Conservation (phyloP, 306 rosid genomes). For the Herpetospermum pedunculosum region DNA sequence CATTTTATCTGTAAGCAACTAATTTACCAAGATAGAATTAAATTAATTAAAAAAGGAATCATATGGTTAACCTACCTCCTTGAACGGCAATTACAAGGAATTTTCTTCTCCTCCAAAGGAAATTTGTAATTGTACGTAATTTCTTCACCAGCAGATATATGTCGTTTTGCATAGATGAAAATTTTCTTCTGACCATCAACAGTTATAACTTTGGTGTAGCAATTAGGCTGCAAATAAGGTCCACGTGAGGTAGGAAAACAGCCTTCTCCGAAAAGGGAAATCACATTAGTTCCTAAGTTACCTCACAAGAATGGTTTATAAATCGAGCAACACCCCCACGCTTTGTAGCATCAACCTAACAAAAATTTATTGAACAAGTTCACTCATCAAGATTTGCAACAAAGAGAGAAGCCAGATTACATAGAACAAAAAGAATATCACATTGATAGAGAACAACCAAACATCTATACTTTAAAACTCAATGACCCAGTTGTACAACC, state of each 20-base stretch:
- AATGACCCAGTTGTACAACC: background rate
- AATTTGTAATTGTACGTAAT: conserved; percentile 92
- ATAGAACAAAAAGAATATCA: background rate
- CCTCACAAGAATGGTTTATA: conserved; percentile 97
- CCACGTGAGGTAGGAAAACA: conserved; percentile 12
- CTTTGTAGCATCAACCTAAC: conserved; percentile 95
- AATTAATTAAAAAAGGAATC: background rate
- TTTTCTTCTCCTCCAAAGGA: conserved; percentile 97
- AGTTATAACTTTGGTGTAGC: conserved; percentile 93
- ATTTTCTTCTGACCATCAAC: conserved; percentile 89
- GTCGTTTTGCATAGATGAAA: conserved; percentile 87
- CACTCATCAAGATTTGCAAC: conserved; percentile 1
- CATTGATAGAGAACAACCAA: background rate
- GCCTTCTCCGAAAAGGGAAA: background rate
- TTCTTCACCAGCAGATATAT: conserved; percentile 86
- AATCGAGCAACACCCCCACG: conserved; percentile 96
- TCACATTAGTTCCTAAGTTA: conserved; percentile 20
- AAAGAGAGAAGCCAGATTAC: background rate
- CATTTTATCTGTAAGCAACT: background rate
- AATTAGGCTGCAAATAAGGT: conserved; percentile 65
- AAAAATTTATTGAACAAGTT: conserved; percentile 15
- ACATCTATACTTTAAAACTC: background rate
- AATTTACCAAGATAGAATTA: background rate
- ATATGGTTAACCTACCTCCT: conserved; percentile 40
- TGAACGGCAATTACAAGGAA: conserved; percentile 94